Evolutionary conservation across 225 moss, liverwort and hornwort species (phyloP), one percentile per base, ranked within the genome.

Genomic region (Takakia lepidozioides): DNA sequence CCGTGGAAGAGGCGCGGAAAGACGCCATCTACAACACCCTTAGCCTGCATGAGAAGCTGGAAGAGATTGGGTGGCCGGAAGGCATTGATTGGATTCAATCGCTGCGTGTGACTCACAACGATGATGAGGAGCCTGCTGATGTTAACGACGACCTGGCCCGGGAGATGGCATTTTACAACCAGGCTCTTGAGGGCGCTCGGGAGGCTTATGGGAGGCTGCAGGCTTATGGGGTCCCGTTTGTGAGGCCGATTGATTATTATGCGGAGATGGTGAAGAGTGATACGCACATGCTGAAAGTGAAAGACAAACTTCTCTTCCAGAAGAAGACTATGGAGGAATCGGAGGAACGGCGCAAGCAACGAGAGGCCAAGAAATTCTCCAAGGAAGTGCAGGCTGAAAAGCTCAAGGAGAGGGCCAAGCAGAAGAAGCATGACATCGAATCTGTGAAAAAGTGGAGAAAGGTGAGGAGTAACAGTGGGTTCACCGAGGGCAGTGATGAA

Each of bases 221-320:
- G 58, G 49, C 65, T 8, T 59, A 82, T 1, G 65, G 64, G n/a
- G 47, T 85, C 19, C 78, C 90, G 1, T 90, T 98, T 34, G 71
- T 83, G 19, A 75, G 95, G 57, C 91, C 95, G n/a, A 59, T 71
- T 23, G 91, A 91, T 54, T 98, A 85, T 52, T 98, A 98, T 38
- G 95, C 91, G 3, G 95, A 98, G 69, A 98, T 98, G 91, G 82
- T 98, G 3, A 98, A 98, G 80, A 83, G 90, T 7, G 91, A 98
- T 42, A 85, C 80, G 10, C 95, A 98, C 21, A 98, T 98, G 95
- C 56, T 98, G 10, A 98, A 90, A 65, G 82, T 98, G 20, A 98
- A 98, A 80, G 91, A 87, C 57, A 91, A 87, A 61, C 73, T 98
- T 0, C 46, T 98, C 21, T 77, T 51, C 29, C 87, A 98, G 67